Evolutionary conservation across 2,329 filamentous ascomycete species (phyloP), one percentile per base, ranked within the genome.

Genomic region (Aspergillus clavatus): DNA sequence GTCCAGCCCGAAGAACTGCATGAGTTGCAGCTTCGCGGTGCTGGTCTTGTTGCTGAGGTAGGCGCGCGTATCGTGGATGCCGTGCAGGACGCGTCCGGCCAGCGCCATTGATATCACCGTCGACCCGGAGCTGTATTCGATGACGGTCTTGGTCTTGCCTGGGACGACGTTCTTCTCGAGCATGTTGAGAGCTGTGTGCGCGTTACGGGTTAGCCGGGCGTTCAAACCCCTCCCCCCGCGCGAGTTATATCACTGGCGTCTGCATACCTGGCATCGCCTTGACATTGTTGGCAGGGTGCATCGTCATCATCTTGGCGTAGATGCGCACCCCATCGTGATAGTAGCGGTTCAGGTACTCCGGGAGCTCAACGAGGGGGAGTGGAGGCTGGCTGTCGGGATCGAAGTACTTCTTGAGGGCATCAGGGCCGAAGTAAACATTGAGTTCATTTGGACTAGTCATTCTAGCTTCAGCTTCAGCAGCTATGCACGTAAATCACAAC

Each of bases 221-320:
- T n/a, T n/a, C n/a, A n/a, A n/a, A n/a, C n/a, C n/a, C n/a, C n/a
- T n/a, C n/a, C n/a, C n/a, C n/a, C n/a, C n/a, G n/a, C n/a, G n/a
- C n/a, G n/a, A n/a, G n/a, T n/a, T n/a, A n/a, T 10, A 19, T 28
- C n/a, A 36, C n/a, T n/a, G n/a, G n/a, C n/a, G n/a, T n/a, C n/a
- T 24, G 24, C 49, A 18, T 54, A 60, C 58, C 63, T 53, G 81
- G 81, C 63, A 84, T 73, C 2, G 76, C 73, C 57, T 84, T 84
- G 52, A 84, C 81, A 38, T 84, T 84, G 49, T 84, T 79, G 3
- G 80, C 78, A 1, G 81, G 80, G 54, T 80, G 78, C 69, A 78
- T 77, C 2, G 78, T 80, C 74, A 84, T 77, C 78, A 84, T 79
- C 65, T 84, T 83, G 28, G 81, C 80, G 51, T 81, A 83, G 42